A percentile compares a stretch with the other conserved stretches of the same genome.
These are phyloP conservation scores for Conoideocrella luteorostrata DNA, from an alignment of 2,329 filamentous ascomycete species.

Conservation along the genomic window DNA sequence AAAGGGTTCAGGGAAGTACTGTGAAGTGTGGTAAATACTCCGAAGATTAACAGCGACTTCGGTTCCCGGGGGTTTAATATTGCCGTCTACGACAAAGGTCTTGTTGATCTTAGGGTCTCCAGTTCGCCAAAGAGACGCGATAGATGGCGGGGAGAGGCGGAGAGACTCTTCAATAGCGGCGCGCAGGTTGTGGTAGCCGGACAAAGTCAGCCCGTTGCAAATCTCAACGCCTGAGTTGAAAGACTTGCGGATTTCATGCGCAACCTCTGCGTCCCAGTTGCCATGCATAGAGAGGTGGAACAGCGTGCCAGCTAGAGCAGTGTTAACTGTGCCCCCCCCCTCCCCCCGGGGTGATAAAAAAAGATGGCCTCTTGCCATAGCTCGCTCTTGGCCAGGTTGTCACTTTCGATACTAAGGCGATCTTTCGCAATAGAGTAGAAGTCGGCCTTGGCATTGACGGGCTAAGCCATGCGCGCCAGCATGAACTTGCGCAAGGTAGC, in stretches of 20 bases:
- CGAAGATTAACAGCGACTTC: constrained; percentile 5
- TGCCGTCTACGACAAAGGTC: constrained; percentile 7
- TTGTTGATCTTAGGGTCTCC: not conserved
- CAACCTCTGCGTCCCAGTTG: not conserved
- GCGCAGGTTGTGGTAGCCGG: constrained; percentile 2
- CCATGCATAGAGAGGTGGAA: constrained; percentile 6
- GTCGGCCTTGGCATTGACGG: too few relatives aligned
- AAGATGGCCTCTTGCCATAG: too few relatives aligned
- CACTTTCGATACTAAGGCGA: too few relatives aligned
- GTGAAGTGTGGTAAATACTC: constrained; percentile 4
- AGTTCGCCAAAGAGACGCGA: constrained; percentile 3
- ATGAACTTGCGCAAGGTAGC: too few relatives aligned
- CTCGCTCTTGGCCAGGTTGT: too few relatives aligned
- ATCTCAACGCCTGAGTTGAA: constrained; percentile 5
- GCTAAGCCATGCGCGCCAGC: too few relatives aligned
- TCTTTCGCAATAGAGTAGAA: too few relatives aligned
- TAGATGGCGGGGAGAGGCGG: constrained; percentile 2
- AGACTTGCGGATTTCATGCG: constrained; percentile 1
- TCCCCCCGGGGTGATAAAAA: too few relatives aligned
- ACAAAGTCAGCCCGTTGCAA: not conserved
- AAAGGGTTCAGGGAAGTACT: constrained; percentile 13
- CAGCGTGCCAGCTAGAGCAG: constrained; percentile 1
- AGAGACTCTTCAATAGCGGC: constrained; percentile 6
- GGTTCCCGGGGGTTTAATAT: constrained; percentile 2
- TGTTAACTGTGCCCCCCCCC: too few relatives aligned